Evolutionary conservation across 345 rosid genomes (phyloP).

Genomic region (Moricandia arvensis): DNA sequence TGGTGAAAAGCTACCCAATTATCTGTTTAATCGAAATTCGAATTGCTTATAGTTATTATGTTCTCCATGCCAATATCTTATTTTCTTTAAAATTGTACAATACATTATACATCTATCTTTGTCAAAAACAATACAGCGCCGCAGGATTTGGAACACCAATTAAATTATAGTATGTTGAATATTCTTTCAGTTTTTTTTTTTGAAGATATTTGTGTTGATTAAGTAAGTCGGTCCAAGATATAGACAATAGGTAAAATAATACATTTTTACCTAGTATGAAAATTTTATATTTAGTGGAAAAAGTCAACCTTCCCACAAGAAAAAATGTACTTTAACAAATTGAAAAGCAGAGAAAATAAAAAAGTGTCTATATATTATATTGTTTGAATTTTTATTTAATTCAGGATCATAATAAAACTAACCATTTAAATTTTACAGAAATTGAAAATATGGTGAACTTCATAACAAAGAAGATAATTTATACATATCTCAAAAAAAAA

Average conservation of each 20-base stretch:
- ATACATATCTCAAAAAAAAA: background rate
- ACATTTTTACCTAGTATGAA: background rate
- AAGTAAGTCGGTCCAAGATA: background rate
- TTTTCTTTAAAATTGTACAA: background rate
- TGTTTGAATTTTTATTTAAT: background rate
- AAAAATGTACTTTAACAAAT: background rate
- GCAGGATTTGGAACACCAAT: slow-evolving; percentile 19
- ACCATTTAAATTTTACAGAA: background rate
- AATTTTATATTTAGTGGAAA: background rate
- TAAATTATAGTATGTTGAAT: slow-evolving; percentile 18
- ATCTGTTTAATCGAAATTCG: background rate
- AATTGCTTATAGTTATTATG: background rate
- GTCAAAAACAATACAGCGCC: slow-evolving; percentile 4
- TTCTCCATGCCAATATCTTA: background rate
- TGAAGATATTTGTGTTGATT: slow-evolving; percentile 20
- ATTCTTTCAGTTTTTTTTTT: slow-evolving; percentile 13
- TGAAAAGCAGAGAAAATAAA: background rate
- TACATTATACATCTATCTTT: background rate
- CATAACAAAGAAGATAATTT: background rate
- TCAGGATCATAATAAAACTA: background rate
- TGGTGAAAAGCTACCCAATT: background rate
- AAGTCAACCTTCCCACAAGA: background rate
- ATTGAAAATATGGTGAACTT: background rate
- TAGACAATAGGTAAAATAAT: no score
- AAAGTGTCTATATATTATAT: background rate